Conservation (phyloP, 2,329 filamentous ascomycete species). For the Calonectria pteridis region DNA sequence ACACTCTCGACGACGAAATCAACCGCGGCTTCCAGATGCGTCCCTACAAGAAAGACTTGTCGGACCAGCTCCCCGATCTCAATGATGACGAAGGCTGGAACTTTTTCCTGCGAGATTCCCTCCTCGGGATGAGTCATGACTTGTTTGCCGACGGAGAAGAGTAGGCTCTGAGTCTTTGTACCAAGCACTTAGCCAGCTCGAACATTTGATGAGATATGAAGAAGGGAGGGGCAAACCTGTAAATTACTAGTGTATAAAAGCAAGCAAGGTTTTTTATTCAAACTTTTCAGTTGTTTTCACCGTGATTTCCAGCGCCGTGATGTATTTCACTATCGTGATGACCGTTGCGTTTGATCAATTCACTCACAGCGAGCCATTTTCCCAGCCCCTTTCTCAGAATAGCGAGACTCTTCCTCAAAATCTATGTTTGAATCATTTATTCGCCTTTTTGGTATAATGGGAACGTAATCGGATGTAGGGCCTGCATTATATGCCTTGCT, state of each 20-base stretch:
- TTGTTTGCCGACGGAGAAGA: slow-evolving; percentile 40
- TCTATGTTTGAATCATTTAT: too few species aligned
- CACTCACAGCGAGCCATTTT: too few species aligned
- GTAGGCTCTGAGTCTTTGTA: slow-evolving; percentile 29
- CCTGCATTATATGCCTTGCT: too few species aligned
- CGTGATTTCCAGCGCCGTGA: background rate
- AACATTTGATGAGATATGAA: background rate
- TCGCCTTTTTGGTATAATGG: too few species aligned
- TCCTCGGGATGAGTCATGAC: slow-evolving; percentile 35
- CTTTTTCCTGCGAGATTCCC: slow-evolving; percentile 42
- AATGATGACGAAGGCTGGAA: slow-evolving; percentile 42
- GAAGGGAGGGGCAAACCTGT: background rate
- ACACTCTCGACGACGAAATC: slow-evolving; percentile 50
- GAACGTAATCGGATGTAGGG: too few species aligned
- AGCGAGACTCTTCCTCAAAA: too few species aligned
- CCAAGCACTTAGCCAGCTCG: too few species aligned
- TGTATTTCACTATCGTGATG: too few species aligned
- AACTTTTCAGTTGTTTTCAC: background rate
- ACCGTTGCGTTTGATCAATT: too few species aligned
- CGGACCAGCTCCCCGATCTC: slow-evolving; percentile 26
- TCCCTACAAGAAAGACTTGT: slow-evolving; percentile 26
- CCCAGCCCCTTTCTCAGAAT: too few species aligned
- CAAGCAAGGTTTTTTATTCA: background rate
- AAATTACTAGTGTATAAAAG: background rate
- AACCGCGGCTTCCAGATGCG: slow-evolving; percentile 49